phyloP scores from a whole-genome alignment of 1,284 basidiomycete species.

The Stereum hirsutum region DNA sequence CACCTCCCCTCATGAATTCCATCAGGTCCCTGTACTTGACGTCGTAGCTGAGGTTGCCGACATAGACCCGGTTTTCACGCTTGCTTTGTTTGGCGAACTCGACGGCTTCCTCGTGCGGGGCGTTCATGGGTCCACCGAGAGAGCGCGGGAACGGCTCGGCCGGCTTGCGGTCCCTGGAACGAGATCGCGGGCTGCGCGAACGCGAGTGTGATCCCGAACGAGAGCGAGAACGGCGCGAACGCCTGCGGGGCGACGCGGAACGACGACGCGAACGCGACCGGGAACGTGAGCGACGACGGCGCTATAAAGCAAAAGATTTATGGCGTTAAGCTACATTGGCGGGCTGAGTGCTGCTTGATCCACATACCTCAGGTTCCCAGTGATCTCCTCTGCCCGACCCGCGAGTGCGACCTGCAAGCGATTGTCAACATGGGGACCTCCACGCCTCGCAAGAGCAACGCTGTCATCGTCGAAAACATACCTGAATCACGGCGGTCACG shows the following conservation, averaged over 20 bases:
- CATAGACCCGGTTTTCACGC: constrained; percentile 96
- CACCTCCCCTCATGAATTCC: constrained; percentile 99
- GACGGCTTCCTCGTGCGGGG: constrained; percentile 79
- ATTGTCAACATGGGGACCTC: too few relatives aligned
- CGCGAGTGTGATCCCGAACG: constrained; percentile 48
- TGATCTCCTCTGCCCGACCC: constrained; percentile 48
- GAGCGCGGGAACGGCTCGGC: constrained; percentile 66
- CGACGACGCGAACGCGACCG: constrained; percentile 61
- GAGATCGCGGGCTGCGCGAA: constrained; percentile 49
- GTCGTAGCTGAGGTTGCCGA: constrained; percentile 96
- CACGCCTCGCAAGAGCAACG: too few relatives aligned
- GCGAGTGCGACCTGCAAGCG: constrained; percentile 31
- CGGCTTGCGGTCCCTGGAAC: constrained; percentile 51
- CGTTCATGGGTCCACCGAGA: constrained; percentile 87
- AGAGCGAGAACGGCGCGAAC: constrained; percentile 43
- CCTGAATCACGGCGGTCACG: constrained; percentile 45
- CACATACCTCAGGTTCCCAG: constrained; percentile 60
- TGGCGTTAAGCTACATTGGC: constrained; percentile 4
- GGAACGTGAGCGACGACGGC: constrained; percentile 33
- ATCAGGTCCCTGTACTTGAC: constrained; percentile 96
- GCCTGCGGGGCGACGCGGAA: constrained; percentile 56
- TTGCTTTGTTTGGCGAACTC: constrained; percentile 91
- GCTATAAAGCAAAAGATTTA: constrained; percentile 24
- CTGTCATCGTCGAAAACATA: constrained; percentile 23
- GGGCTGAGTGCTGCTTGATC: constrained; percentile 8